Percentiles rank a stretch among this genome's conserved stretches.
Conservation (phyloP, 768 basidiomycete genomes). For the Kwoniella botswanensis region DNA sequence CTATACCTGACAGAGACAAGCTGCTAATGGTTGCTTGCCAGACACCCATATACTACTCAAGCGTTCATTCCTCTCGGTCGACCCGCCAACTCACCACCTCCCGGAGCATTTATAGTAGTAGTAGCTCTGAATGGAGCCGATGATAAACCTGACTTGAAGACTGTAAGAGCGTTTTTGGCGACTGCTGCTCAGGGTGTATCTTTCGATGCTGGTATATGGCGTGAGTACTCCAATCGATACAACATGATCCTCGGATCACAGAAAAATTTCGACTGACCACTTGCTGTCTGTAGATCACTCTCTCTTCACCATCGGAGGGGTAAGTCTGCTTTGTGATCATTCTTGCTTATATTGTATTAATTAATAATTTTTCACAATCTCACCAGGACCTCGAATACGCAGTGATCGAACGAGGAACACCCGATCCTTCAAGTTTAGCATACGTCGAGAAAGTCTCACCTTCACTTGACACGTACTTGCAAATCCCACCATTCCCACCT, state of each 20-base stretch:
- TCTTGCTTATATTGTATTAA: not conserved
- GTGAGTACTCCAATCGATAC: conserved; percentile 63
- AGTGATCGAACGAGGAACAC: conserved; percentile 41
- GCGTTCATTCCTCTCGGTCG: conserved; percentile 71
- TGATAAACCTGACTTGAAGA: conserved; percentile 76
- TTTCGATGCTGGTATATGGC: conserved; percentile 85
- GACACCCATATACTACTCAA: conserved; percentile 70
- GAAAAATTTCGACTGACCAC: not conserved
- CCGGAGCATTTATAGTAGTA: conserved; percentile 75
- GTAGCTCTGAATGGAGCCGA: conserved; percentile 77
- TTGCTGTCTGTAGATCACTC: conserved; percentile 35
- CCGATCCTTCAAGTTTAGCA: not conserved
- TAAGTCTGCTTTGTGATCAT: conserved; percentile 13
- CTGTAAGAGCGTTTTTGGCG: conserved; percentile 80
- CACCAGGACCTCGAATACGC: conserved; percentile 40
- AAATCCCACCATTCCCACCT: conserved; percentile 28
- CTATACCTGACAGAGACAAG: not conserved
- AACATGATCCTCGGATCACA: not conserved
- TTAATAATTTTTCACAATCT: not conserved
- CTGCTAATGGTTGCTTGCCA: not conserved
- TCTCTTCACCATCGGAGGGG: conserved; percentile 46
- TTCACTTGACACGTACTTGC: conserved; percentile 13
- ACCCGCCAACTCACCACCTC: conserved; percentile 6
- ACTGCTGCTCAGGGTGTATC: conserved; percentile 80
- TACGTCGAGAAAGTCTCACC: conserved; percentile 24